Percentiles rank a stretch among this genome's conserved stretches.
phyloP scores from a whole-genome alignment of 352 stramenopile genomes.

The Globisporangium sylvaticum region DNA sequence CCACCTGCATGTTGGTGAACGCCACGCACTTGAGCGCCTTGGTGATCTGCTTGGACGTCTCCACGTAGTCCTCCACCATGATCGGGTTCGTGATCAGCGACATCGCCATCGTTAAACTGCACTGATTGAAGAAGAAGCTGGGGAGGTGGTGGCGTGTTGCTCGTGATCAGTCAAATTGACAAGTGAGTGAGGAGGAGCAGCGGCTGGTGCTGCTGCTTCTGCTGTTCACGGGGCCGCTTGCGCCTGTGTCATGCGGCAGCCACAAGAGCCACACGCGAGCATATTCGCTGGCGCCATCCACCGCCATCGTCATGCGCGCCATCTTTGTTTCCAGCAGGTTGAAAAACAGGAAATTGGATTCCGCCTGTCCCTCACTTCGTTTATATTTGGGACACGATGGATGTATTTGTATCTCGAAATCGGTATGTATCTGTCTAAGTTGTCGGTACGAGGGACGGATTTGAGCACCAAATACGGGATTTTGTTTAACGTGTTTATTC shows the following conservation, averaged over 20 bases:
- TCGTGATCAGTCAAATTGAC: slow-evolving; percentile 10
- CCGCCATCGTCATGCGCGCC: background rate
- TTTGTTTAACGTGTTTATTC: slow-evolving; percentile 14
- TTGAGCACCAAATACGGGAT: background rate
- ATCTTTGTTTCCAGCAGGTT: slow-evolving; percentile 2
- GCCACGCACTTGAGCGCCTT: slow-evolving; percentile 65
- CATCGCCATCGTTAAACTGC: slow-evolving; percentile 21
- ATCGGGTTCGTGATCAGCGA: slow-evolving; percentile 29
- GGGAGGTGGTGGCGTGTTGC: background rate
- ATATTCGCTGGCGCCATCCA: background rate
- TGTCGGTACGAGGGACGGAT: background rate
- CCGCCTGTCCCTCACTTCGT: background rate
- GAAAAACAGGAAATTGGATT: background rate
- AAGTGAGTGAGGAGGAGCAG: background rate
- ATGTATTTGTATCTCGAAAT: background rate
- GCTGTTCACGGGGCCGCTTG: background rate
- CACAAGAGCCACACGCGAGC: background rate
- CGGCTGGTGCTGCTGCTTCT: background rate
- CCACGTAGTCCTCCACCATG: slow-evolving; percentile 26
- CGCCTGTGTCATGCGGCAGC: background rate
- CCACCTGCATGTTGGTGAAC: slow-evolving; percentile 57
- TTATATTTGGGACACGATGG: background rate
- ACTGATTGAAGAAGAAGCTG: background rate
- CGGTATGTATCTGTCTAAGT: background rate
- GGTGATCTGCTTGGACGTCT: slow-evolving; percentile 56